phyloP scores from a whole-genome alignment of 2,329 filamentous ascomycete genomes.

The Verticillium longisporum region DNA sequence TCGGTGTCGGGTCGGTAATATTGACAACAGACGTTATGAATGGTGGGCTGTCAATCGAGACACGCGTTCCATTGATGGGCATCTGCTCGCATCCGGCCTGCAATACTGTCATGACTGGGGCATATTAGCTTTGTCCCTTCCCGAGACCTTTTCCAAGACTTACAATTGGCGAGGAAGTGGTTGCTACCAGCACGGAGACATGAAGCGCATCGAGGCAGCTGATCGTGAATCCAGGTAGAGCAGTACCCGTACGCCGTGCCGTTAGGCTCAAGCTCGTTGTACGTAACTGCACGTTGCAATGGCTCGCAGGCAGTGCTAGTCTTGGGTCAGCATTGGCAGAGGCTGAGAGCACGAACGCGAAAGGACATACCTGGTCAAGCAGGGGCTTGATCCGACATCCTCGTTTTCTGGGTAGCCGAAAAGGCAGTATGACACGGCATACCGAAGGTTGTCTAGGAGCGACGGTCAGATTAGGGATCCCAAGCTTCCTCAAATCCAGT shows the following conservation, averaged over 20 bases:
- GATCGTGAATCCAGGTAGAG: constrained; percentile 32
- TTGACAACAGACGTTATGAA: constrained; percentile 43
- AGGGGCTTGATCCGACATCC: constrained; percentile 34
- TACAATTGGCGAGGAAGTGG: constrained; percentile 48
- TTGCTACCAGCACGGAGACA: constrained; percentile 35
- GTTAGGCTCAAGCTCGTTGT: constrained; percentile 39
- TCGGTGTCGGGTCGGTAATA: constrained; percentile 40
- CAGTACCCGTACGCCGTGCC: constrained; percentile 48
- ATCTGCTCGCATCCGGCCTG: constrained; percentile 49
- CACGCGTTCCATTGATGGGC: constrained; percentile 34
- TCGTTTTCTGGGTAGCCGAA: constrained; percentile 40
- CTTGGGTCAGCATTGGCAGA: not conserved
- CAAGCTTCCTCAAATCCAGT: no score
- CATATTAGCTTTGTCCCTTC: constrained; percentile 1
- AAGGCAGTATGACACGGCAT: constrained; percentile 47
- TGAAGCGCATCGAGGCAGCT: constrained; percentile 34
- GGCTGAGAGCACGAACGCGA: not conserved
- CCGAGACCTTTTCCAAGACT: constrained; percentile 18
- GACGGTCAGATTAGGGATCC: not conserved
- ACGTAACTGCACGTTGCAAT: constrained; percentile 38
- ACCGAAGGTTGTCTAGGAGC: constrained; percentile 49
- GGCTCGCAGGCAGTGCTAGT: constrained; percentile 45
- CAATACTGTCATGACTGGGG: constrained; percentile 39
- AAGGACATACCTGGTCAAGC: constrained; percentile 41
- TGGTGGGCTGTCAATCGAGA: constrained; percentile 44